Base-by-base conservation (phyloP, 179 eudicot genomes). In the Spinacia oleracea region DNA sequence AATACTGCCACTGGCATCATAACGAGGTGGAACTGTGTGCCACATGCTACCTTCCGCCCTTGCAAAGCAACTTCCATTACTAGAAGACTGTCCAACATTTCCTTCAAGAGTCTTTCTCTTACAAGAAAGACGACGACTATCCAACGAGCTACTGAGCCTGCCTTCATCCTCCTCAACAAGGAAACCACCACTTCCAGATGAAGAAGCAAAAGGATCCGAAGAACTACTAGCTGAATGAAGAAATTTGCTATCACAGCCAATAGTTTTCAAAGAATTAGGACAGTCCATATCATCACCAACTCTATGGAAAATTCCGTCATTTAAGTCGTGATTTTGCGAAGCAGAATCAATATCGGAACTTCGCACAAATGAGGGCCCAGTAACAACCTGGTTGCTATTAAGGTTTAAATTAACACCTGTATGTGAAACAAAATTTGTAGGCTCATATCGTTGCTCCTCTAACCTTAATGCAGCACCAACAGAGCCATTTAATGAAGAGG, bases 71-170 rank as follows among this genome's bases (percentile, higher is more conserved):
- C 55, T 86, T 74, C 92, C 95, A 85, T 87, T 73, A 73, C 77
- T 78, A 76, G 98, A 95, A 51, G 98, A 90, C 78, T 89, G 96
- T 38, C 94, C 94, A 32, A 60, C 78, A 77, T 82, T 83, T 51
- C 85, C 92, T 83, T 93, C 98, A 76, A 89, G 77, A 56, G 88
- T 84, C 84, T 95, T 95, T 70, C 98, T 84, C 86, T 95, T 95
- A 80, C 97, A 85, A 16, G 97, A 88, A 34, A 84, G 62, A 46
- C 89, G 91, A 14, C 92, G 89, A 70, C 87, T 89, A 70, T 90
- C 97, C 82, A 88, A 31, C 50, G 92, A 85, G 82, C 75, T 77
- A 59, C 85, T 86, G 50, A 90, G 95, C 79, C 92, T 84, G 50
- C 74, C 81, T 75, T 89, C 91, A 77, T 79, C 85, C 46, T 88